Conservation (phyloP, 2,329 filamentous ascomycete genomes). For the Cyclaneusma minus region DNA sequence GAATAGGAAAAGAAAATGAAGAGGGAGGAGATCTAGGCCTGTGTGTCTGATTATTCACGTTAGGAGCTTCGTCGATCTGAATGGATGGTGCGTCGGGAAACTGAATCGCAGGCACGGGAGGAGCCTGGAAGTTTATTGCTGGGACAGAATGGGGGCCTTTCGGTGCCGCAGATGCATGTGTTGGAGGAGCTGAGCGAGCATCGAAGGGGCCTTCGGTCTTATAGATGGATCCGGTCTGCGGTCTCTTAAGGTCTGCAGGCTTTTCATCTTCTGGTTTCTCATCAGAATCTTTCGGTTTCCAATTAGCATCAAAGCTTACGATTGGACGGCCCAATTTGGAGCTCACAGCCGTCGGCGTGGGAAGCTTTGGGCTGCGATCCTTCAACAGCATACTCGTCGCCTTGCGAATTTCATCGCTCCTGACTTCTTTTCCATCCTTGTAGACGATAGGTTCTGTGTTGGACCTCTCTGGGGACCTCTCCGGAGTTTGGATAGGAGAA, state of each 20-base stretch:
- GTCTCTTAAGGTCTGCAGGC: too few relatives aligned
- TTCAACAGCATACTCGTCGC: constrained; percentile 81
- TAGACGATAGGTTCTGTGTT: constrained; percentile 23
- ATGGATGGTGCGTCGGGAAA: constrained; percentile 25
- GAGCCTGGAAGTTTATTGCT: constrained; percentile 8
- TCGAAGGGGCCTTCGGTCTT: constrained; percentile 9
- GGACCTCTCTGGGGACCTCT: constrained; percentile 9
- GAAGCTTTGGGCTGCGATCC: constrained; percentile 75
- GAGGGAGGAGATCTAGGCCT: constrained; percentile 12
- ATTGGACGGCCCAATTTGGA: constrained; percentile 83
- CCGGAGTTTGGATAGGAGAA: constrained; percentile 16
- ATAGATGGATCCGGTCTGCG: constrained; percentile 16
- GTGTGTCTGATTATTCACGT: constrained; percentile 5
- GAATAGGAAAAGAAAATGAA: constrained; percentile 27
- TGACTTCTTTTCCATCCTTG: constrained; percentile 70
- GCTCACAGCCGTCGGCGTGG: constrained; percentile 80
- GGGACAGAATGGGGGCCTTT: constrained; percentile 12
- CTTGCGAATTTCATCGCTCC: constrained; percentile 73
- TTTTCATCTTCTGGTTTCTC: constrained; percentile 41
- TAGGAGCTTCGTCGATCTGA: constrained; percentile 23
- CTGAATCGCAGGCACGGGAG: constrained; percentile 21
- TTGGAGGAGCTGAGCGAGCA: neutral
- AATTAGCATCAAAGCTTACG: constrained; percentile 86
- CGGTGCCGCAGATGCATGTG: constrained; percentile 5
- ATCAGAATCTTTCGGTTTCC: constrained; percentile 54